Evolutionary conservation across 495 filamentous ascomycete species (phyloP).

Genomic region (Evansstolkia leycettana): DNA sequence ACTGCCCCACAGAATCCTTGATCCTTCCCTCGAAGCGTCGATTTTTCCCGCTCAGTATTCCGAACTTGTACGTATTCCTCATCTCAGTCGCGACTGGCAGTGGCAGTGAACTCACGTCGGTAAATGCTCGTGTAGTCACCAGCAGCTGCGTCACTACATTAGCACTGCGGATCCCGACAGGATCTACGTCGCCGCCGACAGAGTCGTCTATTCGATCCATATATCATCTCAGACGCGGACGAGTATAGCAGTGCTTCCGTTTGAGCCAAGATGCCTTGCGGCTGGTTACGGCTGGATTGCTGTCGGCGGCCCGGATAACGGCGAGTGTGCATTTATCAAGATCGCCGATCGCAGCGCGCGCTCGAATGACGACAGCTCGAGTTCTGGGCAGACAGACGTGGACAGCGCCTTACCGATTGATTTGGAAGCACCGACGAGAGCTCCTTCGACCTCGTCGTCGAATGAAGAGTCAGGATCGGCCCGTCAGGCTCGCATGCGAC

Average conservation of each 20-base stretch:
- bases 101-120: neutral
- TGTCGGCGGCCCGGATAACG: conserved; percentile 68
- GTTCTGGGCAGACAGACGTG: conserved; percentile 35
- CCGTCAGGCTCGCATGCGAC: conserved; percentile 16
- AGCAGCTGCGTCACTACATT: conserved; percentile 84
- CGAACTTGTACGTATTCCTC: conserved; percentile 48
- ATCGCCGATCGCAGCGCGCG: conserved; percentile 30
- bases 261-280: conserved; percentile 73
- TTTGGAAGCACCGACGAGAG: conserved; percentile 27
- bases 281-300: conserved; percentile 80
- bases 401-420: conserved; percentile 51
- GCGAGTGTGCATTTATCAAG: conserved; percentile 71
- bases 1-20: conserved; percentile 45
- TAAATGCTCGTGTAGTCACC: conserved; percentile 47
- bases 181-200: conserved; percentile 71
- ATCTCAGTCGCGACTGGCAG: neutral
- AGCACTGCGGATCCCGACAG: conserved; percentile 62
- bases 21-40: conserved; percentile 52
- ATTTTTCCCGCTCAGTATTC: conserved; percentile 66
- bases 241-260: conserved; percentile 65
- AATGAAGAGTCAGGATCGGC: conserved; percentile 17
- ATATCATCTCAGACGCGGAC: conserved; percentile 59
- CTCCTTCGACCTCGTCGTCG: conserved; percentile 12
- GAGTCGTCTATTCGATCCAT: conserved; percentile 62
- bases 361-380: conserved; percentile 18